phyloP scores from a whole-genome alignment of 306 rosid species.

The Cicer bijugum region DNA sequence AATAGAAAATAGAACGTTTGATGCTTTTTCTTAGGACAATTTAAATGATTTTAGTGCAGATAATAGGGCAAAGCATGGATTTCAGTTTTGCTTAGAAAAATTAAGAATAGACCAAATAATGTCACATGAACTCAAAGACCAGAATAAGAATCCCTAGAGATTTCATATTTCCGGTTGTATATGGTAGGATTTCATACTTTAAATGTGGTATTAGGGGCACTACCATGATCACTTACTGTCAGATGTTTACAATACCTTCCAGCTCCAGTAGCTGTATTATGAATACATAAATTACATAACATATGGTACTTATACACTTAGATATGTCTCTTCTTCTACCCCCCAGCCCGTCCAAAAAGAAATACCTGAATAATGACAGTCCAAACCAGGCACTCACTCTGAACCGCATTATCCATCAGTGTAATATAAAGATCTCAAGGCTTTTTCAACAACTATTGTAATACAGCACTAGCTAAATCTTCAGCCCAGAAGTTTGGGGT shows the following conservation, averaged over 20 bases:
- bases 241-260: neutral
- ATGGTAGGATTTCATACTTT: conserved; percentile 27
- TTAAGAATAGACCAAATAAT: conserved; percentile 29
- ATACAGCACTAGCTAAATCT: conserved; percentile 11
- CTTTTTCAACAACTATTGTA: conserved; percentile 5
- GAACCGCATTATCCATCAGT: conserved; percentile 13
- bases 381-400: conserved; percentile 28
- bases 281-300: neutral
- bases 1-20: conserved; percentile 22
- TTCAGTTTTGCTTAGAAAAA: conserved; percentile 6
- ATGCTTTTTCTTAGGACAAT: conserved; percentile 18
- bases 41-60: conserved; percentile 29
- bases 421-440: conserved; percentile 24
- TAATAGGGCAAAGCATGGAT: neutral
- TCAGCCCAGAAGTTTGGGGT: neutral
- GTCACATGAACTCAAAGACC: neutral
- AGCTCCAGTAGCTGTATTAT: neutral
- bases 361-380: conserved; percentile 4
- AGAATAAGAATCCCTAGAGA: conserved; percentile 1
- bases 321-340: neutral
- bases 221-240: neutral
- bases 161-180: neutral
- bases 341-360: neutral
- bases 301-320: neutral
- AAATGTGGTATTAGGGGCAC: neutral